phyloP scores from a whole-genome alignment of 805 yeast genomes.

The Metschnikowia kunwiensis region DNA sequence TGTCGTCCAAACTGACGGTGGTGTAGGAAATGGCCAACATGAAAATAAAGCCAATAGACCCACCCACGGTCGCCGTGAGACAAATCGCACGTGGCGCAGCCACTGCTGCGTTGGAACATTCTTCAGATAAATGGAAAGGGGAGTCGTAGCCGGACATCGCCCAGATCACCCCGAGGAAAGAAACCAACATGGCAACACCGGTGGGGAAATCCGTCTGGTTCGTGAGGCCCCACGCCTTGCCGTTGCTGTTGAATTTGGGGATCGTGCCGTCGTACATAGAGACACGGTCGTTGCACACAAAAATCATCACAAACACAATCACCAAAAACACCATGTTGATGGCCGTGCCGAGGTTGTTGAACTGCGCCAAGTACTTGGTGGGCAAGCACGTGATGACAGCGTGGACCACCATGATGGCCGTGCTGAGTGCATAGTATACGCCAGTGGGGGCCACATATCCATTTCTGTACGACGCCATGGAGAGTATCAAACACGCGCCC shows the following conservation, averaged over 20 bases:
- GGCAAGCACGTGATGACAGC: constrained; percentile 51
- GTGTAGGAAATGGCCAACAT: constrained; percentile 63
- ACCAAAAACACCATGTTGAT: constrained; percentile 48
- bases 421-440: constrained; percentile 49
- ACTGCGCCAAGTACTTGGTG: constrained; percentile 50
- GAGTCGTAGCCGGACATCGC: constrained; percentile 76
- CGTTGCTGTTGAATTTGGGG: constrained; percentile 48
- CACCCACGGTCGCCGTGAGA: constrained; percentile 54
- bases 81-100: constrained; percentile 71
- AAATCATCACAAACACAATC: constrained; percentile 51
- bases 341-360: constrained; percentile 50
- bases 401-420: constrained; percentile 49
- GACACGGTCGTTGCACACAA: constrained; percentile 49
- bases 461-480: constrained; percentile 40
- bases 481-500: constrained; percentile 55
- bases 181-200: constrained; percentile 55
- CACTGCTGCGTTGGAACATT: constrained; percentile 57
- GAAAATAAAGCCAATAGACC: constrained; percentile 52
- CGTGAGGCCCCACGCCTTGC: constrained; percentile 51
- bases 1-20: constrained; percentile 46
- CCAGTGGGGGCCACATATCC: constrained; percentile 45
- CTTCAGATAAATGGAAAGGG: constrained; percentile 74
- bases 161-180: constrained; percentile 63
- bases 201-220: constrained; percentile 64
- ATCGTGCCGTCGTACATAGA: constrained; percentile 27